A percentile compares a stretch with the other conserved stretches of the same genome.
These are phyloP conservation scores for Colletotrichum filicis DNA, from an alignment of 2,329 filamentous ascomycete species.

Conservation along the genomic window DNA sequence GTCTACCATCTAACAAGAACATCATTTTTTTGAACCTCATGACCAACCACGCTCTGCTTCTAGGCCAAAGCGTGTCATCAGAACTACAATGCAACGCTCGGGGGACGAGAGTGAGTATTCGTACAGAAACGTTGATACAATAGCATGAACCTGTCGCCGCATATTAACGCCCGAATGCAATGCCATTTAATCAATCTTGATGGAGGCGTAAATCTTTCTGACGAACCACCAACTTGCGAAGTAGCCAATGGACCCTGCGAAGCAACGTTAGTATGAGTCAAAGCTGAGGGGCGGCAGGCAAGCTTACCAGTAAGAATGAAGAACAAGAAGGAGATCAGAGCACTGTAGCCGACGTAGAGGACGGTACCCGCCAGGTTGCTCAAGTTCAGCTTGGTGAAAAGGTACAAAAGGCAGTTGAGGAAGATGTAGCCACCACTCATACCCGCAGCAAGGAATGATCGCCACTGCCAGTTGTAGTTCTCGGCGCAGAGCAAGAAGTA, in stretches of 20 bases:
- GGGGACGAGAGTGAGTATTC: background rate
- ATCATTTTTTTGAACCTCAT: background rate
- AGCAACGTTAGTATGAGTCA: background rate
- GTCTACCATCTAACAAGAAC: constrained; percentile 22
- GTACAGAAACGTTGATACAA: constrained; percentile 30
- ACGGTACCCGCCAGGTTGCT: constrained; percentile 87
- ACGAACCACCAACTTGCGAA: constrained; percentile 96
- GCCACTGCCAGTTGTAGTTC: constrained; percentile 99
- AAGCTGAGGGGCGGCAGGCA: background rate
- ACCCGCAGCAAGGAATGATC: constrained; percentile 90
- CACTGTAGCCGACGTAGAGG: constrained; percentile 93
- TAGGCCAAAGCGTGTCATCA: background rate
- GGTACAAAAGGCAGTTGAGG: constrained; percentile 89
- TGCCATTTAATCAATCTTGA: constrained; percentile 86
- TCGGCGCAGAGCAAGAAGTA: constrained; percentile 97
- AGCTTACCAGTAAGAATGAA: constrained; percentile 91
- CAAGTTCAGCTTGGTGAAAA: constrained; percentile 87
- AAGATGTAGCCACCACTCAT: constrained; percentile 94
- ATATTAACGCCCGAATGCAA: constrained; percentile 2
- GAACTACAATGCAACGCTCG: constrained; percentile 6
- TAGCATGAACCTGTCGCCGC: background rate
- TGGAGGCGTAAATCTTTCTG: constrained; percentile 93
- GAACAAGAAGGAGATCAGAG: constrained; percentile 88
- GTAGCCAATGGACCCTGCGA: constrained; percentile 89
- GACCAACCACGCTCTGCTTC: background rate